Evolutionary conservation across 768 basidiomycete species (phyloP), one percentile per base, ranked within the genome.

Genomic region (Russula lepida): DNA sequence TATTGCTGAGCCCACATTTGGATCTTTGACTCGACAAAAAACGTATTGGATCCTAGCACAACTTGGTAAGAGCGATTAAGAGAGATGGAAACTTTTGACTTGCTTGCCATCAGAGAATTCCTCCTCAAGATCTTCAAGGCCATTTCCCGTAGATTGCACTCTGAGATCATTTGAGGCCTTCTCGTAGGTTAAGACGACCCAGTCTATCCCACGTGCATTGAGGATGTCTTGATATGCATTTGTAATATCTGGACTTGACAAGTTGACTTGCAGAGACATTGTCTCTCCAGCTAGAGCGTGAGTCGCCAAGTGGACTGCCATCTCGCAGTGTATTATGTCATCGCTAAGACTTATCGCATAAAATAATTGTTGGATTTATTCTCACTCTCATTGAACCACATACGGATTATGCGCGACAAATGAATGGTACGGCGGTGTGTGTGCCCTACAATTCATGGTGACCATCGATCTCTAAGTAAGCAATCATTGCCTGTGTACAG

Each of bases 61-160:
- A 54, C 27, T 52, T 56, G 2, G 55, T 52, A 13, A 62, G 19
- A 66, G 60, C n/a, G 64, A 60, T 49, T 23, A 19, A 25, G n/a
- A 41, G 15, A 28, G 47, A 27, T 54, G 39, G 47, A 32, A 46
- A 44, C 54, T 58, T 41, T 12, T 70, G 35, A 37, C 35, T 85
- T 47, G 91, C 92, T 89, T 80, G 60, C 93, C 95, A 72, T 98
- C 94, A 44, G 86, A 90, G 74, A 98, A 98, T 74, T 95, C 94
- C 68, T 98, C 95, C 69, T 90, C 84, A 2, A 98, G 76, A 68
- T 93, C 92, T 66, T 95, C 89, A 12, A 98, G 78, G 1, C 92
- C 89, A 58, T 77, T 78, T n/a, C 94, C 94, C 1, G 85, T 88
- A 3, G 81, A 79, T 69, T 95, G 92, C 3, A 95, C 86, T 68